Evolutionary conservation across 106 monocot species (phyloP), one percentile per base, ranked within the genome.

Genomic region (Dendrobium nobile): DNA sequence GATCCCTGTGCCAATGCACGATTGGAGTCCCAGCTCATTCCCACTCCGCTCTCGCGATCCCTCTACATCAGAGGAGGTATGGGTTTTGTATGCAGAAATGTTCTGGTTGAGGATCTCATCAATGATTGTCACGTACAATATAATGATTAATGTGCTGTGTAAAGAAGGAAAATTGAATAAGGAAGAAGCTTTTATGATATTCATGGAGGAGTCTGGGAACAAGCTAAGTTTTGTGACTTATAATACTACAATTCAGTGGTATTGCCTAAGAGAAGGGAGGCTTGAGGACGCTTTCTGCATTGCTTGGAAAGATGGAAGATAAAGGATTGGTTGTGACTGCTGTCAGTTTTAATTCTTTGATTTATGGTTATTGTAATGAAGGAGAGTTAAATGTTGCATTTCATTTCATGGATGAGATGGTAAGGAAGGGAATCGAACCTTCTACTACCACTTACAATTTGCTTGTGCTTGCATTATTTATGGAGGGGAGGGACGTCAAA

Each of bases 111-210:
- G 86, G 54, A 87, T 94, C 77, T 79, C 81, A 7, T 88, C 90
- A 5, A 89, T 75, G 18, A 81, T 89, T 41, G 75, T 86, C 55
- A 94, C 96, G 33, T 97, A 84, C 84, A 97, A 97, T 56, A 89
- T 97, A 56, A 97, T 97, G 96, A 84, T 97, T 68, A 89, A 89
- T 80, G 88, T 84, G 54, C 85, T 94, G 44, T 97, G 92, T 81
- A 89, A 84, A 81, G 82, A 92, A 77, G 90, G 90, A 33, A 97
- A 97, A 82, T 76, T 92, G 42, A 86, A 67, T 56, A 94, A 94
- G 79, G 94, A 92, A 1, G 77, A 65, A 80, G 83, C 80, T 41
- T 92, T 97, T 78, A 27, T 97, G 5, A 78, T 81, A 41, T 79
- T 75, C 85, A 90, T 94, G 96, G 87, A 90, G 82, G 85, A 77